Conservation (phyloP, 345 rosid species). For the Heritiera fomes region DNA sequence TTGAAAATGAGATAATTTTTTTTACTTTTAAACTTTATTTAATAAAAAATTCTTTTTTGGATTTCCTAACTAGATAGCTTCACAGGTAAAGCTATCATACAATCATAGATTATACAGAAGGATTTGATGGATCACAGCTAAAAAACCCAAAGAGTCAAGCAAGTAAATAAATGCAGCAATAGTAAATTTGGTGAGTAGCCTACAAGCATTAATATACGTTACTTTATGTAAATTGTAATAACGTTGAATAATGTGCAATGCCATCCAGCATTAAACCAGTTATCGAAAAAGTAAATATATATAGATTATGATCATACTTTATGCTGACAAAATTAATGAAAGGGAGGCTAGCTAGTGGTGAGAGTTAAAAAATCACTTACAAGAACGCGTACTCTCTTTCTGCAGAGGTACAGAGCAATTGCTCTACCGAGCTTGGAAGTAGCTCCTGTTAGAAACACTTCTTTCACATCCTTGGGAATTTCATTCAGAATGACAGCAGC, state of each 20-base stretch:
- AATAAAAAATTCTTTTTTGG: too few relatives aligned
- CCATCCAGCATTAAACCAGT: neutral
- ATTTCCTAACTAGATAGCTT: too few relatives aligned
- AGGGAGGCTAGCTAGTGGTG: neutral
- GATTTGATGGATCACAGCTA: neutral
- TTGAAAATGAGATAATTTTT: too few relatives aligned
- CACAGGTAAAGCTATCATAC: too few relatives aligned
- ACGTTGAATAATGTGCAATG: neutral
- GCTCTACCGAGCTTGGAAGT: conserved; percentile 99
- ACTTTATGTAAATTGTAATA: neutral
- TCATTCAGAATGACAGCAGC: conserved; percentile 94
- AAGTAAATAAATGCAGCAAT: neutral
- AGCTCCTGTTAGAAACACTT: conserved; percentile 92
- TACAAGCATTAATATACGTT: too few relatives aligned
- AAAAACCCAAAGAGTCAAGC: neutral
- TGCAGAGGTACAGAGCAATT: conserved; percentile 91
- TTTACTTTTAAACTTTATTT: too few relatives aligned
- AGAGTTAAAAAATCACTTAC: conserved; percentile 41
- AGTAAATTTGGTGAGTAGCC: neutral
- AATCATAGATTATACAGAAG: too few relatives aligned
- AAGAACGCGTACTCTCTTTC: conserved; percentile 71
- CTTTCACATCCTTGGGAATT: conserved; percentile 65
- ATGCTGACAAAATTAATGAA: neutral
- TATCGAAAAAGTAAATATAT: too few relatives aligned
- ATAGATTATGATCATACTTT: neutral